Evolutionary conservation across 2,329 filamentous ascomycete genomes (phyloP).

Genomic region (Microdochium paspali): DNA sequence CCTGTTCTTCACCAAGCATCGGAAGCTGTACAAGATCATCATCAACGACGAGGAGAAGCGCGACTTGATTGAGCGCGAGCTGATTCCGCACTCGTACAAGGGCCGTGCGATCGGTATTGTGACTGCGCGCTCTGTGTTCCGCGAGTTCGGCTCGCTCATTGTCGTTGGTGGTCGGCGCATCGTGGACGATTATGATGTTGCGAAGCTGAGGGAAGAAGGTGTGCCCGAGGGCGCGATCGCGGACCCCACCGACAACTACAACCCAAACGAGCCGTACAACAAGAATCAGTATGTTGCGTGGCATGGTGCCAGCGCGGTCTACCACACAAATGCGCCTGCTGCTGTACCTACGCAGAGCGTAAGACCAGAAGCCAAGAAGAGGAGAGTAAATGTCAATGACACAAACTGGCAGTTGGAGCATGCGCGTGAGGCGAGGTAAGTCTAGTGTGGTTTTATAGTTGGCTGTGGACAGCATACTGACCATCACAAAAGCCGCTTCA

Average conservation of each 20-base stretch:
- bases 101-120: constrained; percentile 95
- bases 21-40: constrained; percentile 94
- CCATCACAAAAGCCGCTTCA: constrained; percentile 60
- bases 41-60: constrained; percentile 96
- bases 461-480: constrained; percentile 5
- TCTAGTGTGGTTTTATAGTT: constrained; percentile 2
- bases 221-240: constrained; percentile 82
- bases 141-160: constrained; percentile 91
- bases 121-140: constrained; percentile 90
- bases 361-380: constrained; percentile 74
- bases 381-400: constrained; percentile 80
- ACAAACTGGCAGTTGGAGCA: constrained; percentile 97
- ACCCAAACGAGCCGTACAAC: constrained; percentile 83
- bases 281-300: constrained; percentile 98
- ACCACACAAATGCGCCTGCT: constrained; percentile 72
- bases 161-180: constrained; percentile 83
- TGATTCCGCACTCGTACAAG: constrained; percentile 98
- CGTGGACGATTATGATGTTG: constrained; percentile 80
- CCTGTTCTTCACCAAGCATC: constrained; percentile 97
- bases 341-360: constrained; percentile 61
- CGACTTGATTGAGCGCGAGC: constrained; percentile 87
- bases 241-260: constrained; percentile 75
- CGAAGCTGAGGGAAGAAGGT: constrained; percentile 65
- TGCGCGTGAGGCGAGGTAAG: constrained; percentile 79
- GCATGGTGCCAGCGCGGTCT: constrained; percentile 94